These are phyloP conservation scores for Cercophora sp. DNA, from an alignment of 495 filamentous ascomycete species.

Conservation along the genomic window DNA sequence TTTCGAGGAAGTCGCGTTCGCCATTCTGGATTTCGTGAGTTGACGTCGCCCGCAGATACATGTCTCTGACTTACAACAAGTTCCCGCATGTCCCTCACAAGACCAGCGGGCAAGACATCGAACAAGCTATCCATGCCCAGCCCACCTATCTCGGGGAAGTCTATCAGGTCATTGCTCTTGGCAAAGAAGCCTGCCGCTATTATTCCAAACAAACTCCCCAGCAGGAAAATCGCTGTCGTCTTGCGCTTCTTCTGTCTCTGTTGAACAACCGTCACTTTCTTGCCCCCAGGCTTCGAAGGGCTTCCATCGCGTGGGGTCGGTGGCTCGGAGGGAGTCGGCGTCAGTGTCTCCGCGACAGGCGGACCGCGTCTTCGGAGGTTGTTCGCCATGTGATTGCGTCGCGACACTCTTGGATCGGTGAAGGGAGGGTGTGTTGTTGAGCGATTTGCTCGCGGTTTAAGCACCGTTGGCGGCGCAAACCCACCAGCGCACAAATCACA, in stretches of 20 bases:
- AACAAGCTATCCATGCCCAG: constrained; percentile 78
- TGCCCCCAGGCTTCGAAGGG: constrained; percentile 40
- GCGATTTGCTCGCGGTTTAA: too few relatives aligned
- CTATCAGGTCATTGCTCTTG: constrained; percentile 76
- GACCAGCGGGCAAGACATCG: constrained; percentile 76
- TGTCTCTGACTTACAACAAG: constrained; percentile 56
- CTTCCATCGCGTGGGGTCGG: constrained; percentile 37
- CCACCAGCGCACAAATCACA: too few relatives aligned
- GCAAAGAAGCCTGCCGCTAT: constrained; percentile 80
- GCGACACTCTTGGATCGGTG: too few relatives aligned
- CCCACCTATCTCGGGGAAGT: constrained; percentile 72
- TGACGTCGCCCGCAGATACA: constrained; percentile 13
- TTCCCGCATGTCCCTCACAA: constrained; percentile 78
- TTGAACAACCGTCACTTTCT: constrained; percentile 40
- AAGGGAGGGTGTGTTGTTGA: too few relatives aligned
- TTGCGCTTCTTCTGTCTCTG: constrained; percentile 60
- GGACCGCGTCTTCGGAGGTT: constrained; percentile 48
- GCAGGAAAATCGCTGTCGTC: constrained; percentile 71
- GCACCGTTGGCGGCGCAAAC: too few relatives aligned
- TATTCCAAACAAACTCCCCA: constrained; percentile 82
- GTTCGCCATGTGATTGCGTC: constrained; percentile 45
- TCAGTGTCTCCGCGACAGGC: constrained; percentile 20
- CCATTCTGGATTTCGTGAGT: constrained; percentile 51
- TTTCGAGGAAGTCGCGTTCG: constrained; percentile 77
- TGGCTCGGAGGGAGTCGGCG: constrained; percentile 32